These are phyloP conservation scores for Fusarium sambucinum DNA, from an alignment of 2,329 filamentous ascomycete species.

Conservation along the genomic window DNA sequence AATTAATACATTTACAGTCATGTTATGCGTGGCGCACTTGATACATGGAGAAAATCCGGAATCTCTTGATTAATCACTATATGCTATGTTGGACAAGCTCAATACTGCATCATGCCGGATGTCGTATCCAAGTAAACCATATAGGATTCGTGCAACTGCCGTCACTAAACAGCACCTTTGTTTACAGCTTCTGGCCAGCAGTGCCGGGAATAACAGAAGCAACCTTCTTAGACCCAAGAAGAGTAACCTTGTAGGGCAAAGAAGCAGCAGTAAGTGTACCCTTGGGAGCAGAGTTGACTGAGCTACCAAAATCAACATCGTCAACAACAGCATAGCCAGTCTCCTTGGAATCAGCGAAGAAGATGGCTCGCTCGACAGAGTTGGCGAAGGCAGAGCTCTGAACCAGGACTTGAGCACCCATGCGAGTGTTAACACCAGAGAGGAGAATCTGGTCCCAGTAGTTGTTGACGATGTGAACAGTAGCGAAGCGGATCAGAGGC, in stretches of 20 bases:
- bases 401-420: constrained; percentile 67
- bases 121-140: background rate
- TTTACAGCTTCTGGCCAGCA: constrained; percentile 54
- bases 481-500: constrained; percentile 75
- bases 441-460: constrained; percentile 57
- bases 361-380: constrained; percentile 52
- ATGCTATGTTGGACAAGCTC: too few relatives aligned
- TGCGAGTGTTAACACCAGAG: constrained; percentile 67
- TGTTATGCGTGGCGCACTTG: rapidly evolving
- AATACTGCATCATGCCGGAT: background rate
- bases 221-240: constrained; percentile 61
- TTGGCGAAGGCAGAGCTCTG: constrained; percentile 66
- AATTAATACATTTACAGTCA: background rate
- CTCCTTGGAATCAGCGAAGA: constrained; percentile 56
- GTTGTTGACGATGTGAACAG: constrained; percentile 70
- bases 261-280: constrained; percentile 65
- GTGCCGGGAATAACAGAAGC: constrained; percentile 55
- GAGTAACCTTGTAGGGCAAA: constrained; percentile 62
- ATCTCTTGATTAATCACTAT: background rate
- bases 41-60: too few relatives aligned
- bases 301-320: constrained; percentile 58
- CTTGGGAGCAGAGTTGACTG: constrained; percentile 55
- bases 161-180: background rate
- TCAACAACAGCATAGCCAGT: constrained; percentile 58
- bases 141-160: background rate